Percentiles rank a stretch among this genome's conserved stretches.
Conservation (phyloP, 164 flowering plant genomes). For the Warburgia ugandensis region DNA sequence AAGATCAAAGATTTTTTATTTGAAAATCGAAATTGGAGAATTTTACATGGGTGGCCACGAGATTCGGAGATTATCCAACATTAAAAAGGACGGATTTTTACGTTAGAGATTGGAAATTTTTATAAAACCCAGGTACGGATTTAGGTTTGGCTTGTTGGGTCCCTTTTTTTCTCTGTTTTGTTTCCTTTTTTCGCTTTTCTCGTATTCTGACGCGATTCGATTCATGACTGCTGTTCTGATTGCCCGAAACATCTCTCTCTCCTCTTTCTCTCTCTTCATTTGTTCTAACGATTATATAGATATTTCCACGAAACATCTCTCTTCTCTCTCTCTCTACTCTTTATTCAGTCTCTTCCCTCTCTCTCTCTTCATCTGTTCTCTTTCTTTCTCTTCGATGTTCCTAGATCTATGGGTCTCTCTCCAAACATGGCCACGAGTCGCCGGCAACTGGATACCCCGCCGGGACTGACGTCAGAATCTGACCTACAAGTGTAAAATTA, state of each 20-base stretch:
- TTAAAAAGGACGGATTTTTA: conserved; percentile 3
- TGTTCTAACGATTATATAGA: conserved; percentile 4
- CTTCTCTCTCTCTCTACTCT: conserved; percentile 5
- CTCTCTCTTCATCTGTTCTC: too few species aligned
- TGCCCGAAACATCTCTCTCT: conserved; percentile 4
- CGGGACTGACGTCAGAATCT: too few species aligned
- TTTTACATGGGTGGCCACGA: conserved; percentile 9
- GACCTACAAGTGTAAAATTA: too few species aligned
- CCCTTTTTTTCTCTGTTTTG: conserved; percentile 6
- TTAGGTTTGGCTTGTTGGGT: conserved; percentile 3
- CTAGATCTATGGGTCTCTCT: too few species aligned
- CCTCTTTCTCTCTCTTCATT: conserved; percentile 6
- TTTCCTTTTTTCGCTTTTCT: conserved; percentile 6
- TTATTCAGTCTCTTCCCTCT: too few species aligned
- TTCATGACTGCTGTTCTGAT: conserved; percentile 16
- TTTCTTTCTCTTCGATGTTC: too few species aligned
- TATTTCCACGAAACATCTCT: too few species aligned
- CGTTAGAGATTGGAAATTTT: too few species aligned
- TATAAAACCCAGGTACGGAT: conserved; percentile 5
- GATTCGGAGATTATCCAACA: conserved; percentile 10
- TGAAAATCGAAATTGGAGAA: background rate
- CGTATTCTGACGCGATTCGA: conserved; percentile 16
- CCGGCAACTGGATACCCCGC: too few species aligned
- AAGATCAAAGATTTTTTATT: conserved; percentile 1
- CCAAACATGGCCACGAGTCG: too few species aligned